These are phyloP conservation scores for Brachypodium distachyon DNA, from an alignment of 202 grass and related monocot species.

Conservation along the genomic window DNA sequence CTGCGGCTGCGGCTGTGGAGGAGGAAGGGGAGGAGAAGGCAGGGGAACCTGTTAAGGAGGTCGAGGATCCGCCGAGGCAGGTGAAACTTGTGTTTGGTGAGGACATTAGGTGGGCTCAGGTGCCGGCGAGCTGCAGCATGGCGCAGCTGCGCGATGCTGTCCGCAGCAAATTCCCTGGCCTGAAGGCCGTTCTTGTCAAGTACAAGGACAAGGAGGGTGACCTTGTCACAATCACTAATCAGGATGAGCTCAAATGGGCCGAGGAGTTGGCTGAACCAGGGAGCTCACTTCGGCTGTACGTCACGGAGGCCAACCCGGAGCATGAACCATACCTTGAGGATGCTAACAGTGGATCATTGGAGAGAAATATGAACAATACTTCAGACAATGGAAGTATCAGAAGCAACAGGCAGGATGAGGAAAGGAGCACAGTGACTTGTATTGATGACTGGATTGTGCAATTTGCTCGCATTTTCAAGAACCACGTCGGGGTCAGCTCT, in stretches of 20 bases:
- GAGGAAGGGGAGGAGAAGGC: slow-evolving; percentile 28
- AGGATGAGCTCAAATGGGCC: slow-evolving; percentile 87
- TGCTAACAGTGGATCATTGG: slow-evolving; percentile 15
- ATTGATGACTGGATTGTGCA: slow-evolving; percentile 95
- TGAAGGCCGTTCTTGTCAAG: slow-evolving; percentile 80
- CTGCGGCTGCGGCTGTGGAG: slow-evolving; percentile 14
- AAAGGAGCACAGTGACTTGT: slow-evolving; percentile 36
- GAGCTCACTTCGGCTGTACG: slow-evolving; percentile 67
- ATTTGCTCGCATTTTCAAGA: slow-evolving; percentile 85
- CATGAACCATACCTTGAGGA: slow-evolving; percentile 60
- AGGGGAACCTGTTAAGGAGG: slow-evolving; percentile 14
- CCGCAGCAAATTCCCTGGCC: slow-evolving; percentile 63
- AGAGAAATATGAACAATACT: slow-evolving; percentile 27
- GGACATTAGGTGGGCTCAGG: slow-evolving; percentile 86
- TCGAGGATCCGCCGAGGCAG: slow-evolving; percentile 40
- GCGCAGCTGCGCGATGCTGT: slow-evolving; percentile 64
- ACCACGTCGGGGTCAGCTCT: slow-evolving; percentile 58
- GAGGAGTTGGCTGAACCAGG: slow-evolving; percentile 52
- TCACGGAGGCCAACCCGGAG: slow-evolving; percentile 62
- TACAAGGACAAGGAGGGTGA: slow-evolving; percentile 93
- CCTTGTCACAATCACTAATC: slow-evolving; percentile 89
- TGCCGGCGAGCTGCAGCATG: slow-evolving; percentile 58
- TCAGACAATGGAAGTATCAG: slow-evolving; percentile 49
- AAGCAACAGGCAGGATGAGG: slow-evolving; percentile 55
- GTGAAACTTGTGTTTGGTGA: slow-evolving; percentile 87